A percentile compares a stretch with the other conserved stretches of the same genome.
Conservation (phyloP, 208 protist species). For the Vickermania spadyakhi region DNA sequence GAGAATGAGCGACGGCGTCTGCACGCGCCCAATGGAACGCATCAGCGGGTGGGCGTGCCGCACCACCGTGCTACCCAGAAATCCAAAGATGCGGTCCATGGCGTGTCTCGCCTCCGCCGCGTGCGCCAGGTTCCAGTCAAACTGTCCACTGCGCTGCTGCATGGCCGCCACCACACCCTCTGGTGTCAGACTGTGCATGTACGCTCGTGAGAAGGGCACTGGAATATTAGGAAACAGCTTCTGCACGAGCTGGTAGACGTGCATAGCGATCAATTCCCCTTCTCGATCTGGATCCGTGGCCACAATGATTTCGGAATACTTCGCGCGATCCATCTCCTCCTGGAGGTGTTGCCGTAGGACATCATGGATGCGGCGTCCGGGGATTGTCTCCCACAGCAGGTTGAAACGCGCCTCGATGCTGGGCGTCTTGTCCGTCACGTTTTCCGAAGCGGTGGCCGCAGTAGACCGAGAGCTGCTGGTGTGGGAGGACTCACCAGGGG, state of each 20-base stretch:
- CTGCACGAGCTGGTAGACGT: constrained; percentile 63
- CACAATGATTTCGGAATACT: constrained; percentile 85
- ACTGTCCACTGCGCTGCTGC: constrained; percentile 44
- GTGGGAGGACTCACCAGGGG: constrained; percentile 20
- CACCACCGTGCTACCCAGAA: constrained; percentile 85
- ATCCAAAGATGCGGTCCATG: constrained; percentile 89
- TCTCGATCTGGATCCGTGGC: constrained; percentile 88
- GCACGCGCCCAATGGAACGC: constrained; percentile 87
- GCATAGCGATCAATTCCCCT: constrained; percentile 87
- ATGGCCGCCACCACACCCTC: constrained; percentile 75
- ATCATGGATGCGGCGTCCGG: constrained; percentile 69
- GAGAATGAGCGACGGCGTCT: constrained; percentile 87
- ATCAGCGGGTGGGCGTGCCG: constrained; percentile 80
- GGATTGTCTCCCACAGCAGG: constrained; percentile 72
- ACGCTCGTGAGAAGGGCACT: constrained; percentile 82
- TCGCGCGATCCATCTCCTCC: constrained; percentile 38
- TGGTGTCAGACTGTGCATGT: constrained; percentile 88
- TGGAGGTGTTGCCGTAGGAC: constrained; percentile 69
- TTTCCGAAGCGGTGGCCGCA: too few species aligned
- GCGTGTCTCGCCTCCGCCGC: constrained; percentile 83
- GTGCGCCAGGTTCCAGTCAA: constrained; percentile 80
- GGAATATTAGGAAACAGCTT: constrained; percentile 68
- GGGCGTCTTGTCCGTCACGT: too few species aligned
- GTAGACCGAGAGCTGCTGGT: too few species aligned
- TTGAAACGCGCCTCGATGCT: constrained; percentile 51